A percentile compares a stretch with the other conserved stretches of the same genome.
phyloP scores from a whole-genome alignment of 148 eudicot genomes.

The Vaccinium macrocarpon region DNA sequence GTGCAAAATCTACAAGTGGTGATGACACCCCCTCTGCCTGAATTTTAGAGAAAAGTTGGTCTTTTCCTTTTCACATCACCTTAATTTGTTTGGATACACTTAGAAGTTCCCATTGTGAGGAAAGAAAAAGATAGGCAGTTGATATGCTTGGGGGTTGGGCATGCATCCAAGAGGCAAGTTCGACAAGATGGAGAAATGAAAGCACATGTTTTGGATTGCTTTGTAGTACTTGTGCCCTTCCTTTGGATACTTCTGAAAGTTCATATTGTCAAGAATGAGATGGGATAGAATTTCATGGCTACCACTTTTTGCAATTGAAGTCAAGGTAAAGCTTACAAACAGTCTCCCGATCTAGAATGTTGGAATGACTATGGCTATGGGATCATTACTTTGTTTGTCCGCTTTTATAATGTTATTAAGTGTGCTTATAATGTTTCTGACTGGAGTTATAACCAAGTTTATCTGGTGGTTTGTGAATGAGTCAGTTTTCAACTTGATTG shows the following conservation, averaged over 20 bases:
- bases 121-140: neutral
- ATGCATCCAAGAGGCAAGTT: neutral
- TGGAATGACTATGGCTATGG: neutral
- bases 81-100: neutral
- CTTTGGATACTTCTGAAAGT: neutral
- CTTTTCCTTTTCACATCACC: neutral
- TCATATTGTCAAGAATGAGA: neutral
- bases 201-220: neutral
- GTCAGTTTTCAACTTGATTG: neutral
- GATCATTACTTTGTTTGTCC: neutral
- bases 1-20: neutral
- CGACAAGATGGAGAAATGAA: neutral
- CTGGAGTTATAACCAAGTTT: neutral
- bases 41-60: constrained; percentile 3
- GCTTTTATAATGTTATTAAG: neutral
- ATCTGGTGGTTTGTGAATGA: neutral
- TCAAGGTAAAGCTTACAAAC: neutral
- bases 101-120: neutral
- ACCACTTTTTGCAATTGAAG: neutral
- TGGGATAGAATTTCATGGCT: neutral
- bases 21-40: neutral
- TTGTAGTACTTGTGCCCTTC: neutral
- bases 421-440: neutral
- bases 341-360: neutral
- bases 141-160: neutral